phyloP scores from a whole-genome alignment of 1,284 basidiomycete genomes.

The Schizophyllum amplum region DNA sequence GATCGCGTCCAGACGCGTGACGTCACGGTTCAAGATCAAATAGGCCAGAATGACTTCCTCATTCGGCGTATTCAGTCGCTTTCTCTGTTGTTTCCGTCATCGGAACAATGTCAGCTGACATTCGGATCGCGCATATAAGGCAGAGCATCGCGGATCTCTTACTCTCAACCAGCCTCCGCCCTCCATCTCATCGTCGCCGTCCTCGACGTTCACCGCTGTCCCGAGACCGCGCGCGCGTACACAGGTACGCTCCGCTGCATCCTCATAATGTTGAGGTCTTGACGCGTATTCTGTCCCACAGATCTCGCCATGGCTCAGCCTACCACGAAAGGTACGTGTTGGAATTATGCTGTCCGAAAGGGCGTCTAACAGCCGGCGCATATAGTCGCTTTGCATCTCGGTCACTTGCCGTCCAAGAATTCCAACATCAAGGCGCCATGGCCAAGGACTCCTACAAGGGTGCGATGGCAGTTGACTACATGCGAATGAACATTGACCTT shows the following conservation, averaged over 20 bases:
- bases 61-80: not conserved
- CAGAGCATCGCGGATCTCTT: not conserved
- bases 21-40: not conserved
- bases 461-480: slow-evolving; percentile 22
- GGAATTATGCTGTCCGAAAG: too few species aligned
- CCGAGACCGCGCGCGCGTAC: not conserved
- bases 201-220: not conserved
- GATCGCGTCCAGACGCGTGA: not conserved
- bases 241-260: not conserved
- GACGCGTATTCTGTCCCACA: too few species aligned
- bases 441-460: slow-evolving; percentile 62
- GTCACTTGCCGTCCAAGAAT: slow-evolving; percentile 63
- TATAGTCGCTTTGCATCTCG: slow-evolving; percentile 54
- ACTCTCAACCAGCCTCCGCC: not conserved
- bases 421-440: slow-evolving; percentile 53
- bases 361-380: too few species aligned
- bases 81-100: not conserved
- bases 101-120: not conserved
- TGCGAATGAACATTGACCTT: not conserved
- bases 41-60: not conserved
- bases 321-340: not conserved
- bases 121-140: not conserved
- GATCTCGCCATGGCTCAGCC: not conserved
- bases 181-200: not conserved
- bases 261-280: too few species aligned